Evolutionary conservation across 2,329 filamentous ascomycete genomes (phyloP), one percentile per base, ranked within the genome.

Genomic region (Fusarium verticillioides): DNA sequence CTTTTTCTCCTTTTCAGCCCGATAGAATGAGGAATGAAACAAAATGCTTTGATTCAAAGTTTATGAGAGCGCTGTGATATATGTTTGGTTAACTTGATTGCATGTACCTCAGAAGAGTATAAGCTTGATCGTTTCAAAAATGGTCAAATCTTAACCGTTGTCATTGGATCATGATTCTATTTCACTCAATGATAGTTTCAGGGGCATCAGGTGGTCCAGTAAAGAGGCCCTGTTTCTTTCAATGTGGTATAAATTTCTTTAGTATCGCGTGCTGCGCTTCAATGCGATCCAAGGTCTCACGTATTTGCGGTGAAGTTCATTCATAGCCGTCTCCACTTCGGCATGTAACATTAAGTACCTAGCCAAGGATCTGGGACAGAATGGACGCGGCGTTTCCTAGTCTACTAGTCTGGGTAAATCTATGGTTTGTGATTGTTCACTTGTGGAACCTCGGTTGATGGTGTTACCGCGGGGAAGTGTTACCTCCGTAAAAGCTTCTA

Each of bases 11-110:
- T 32, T 62, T 60, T 40, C 61, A 68, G 72, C 63, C 66, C 57
- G 60, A 60, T 72, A 74, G 74, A 73, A 72, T 57, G 59, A 69
- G 72, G 60, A 69, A 77, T 77, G 63, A 74, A 61, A 66, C 52
- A 60, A 30, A 37, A 63, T 21, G 32, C 28, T 60, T 75, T 56
- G 43, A 67, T 56, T 64, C 15, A 50, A 39, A 43, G 39, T 11
- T 49, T 5, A 54, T 44, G 13, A 36, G n/a, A 13, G 15, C 26
- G 4, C 16, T 10, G 12, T 43, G 32, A 36, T 10, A 28, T 10
- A 10, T 13, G 26, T 28, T 40, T 37, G 15, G 21, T 19, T 9
- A 11, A 16, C 16, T n/a, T 34, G 18, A 15, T 28, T 19, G 13
- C 30, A 49, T 18, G 28, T 26, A 16, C 4, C 30, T 36, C 28